Conservation (phyloP, 2,329 filamentous ascomycete species). For the Microdochium trichocladiopsis region DNA sequence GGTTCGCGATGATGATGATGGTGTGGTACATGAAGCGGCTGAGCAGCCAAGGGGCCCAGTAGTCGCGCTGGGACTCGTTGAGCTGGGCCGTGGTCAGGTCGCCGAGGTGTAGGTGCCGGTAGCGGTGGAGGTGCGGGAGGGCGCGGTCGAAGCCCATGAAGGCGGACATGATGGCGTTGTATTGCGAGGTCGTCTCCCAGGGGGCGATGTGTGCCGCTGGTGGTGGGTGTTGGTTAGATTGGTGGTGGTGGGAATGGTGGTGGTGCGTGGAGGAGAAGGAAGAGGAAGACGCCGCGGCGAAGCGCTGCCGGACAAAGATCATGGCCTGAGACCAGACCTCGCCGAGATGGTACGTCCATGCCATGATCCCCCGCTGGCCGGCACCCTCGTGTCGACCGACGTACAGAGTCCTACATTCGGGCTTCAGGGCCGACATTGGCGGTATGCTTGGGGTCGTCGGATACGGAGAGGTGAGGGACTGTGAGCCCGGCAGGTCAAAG, state of each 20-base stretch:
- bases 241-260: no score
- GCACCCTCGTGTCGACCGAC: background rate
- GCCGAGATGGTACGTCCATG: background rate
- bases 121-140: constrained; percentile 37
- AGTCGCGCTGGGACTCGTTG: constrained; percentile 32
- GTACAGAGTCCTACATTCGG: background rate
- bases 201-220: constrained; percentile 31
- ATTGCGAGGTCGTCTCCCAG: constrained; percentile 40
- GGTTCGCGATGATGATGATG: constrained; percentile 39
- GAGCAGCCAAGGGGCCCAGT: constrained; percentile 41
- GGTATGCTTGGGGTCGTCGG: background rate
- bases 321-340: background rate
- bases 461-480: background rate
- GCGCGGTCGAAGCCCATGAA: constrained; percentile 41
- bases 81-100: constrained; percentile 28
- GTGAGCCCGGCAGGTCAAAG: background rate
- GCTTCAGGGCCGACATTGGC: background rate
- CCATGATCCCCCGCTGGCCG: background rate
- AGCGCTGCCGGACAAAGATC: background rate
- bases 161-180: constrained; percentile 35
- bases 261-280: constrained; percentile 9
- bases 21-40: constrained; percentile 42
- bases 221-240: constrained; percentile 17
- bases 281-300: constrained; percentile 23
- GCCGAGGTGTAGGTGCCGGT: constrained; percentile 32